Evolutionary conservation across 495 filamentous ascomycete species (phyloP).

Genomic region (Penicillium antarcticum): DNA sequence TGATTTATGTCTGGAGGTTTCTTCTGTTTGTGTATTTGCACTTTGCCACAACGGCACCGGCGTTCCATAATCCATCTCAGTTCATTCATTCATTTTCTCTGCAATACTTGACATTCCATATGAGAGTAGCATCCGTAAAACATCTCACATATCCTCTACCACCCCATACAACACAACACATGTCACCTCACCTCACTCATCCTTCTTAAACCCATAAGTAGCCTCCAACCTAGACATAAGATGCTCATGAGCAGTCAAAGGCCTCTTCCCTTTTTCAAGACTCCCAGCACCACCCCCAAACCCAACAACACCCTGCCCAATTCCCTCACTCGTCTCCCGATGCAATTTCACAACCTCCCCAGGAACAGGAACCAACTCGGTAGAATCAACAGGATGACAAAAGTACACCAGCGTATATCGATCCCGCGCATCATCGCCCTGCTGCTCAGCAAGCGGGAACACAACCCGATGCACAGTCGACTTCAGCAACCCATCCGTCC

Average conservation of each 20-base stretch:
- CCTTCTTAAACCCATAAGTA: slow-evolving; percentile 61
- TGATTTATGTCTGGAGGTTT: slow-evolving; percentile 16
- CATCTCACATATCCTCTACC: no score
- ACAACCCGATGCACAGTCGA: slow-evolving; percentile 88
- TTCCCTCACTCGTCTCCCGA: slow-evolving; percentile 29
- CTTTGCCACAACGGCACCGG: slow-evolving; percentile 7
- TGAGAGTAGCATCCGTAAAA: no score
- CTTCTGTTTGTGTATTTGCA: slow-evolving; percentile 1
- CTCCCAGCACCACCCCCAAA: slow-evolving; percentile 40
- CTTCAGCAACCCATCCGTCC: slow-evolving; percentile 82
- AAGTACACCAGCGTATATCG: slow-evolving; percentile 90
- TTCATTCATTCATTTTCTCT: background rate
- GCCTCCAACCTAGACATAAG: slow-evolving; percentile 69
- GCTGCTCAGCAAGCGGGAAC: slow-evolving; percentile 55
- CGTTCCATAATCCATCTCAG: slow-evolving; percentile 5
- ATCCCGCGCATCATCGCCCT: slow-evolving; percentile 52
- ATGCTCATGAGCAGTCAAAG: slow-evolving; percentile 82
- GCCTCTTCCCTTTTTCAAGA: slow-evolving; percentile 48
- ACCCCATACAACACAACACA: no score
- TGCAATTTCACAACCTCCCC: slow-evolving; percentile 53
- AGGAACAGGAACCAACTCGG: slow-evolving; percentile 71
- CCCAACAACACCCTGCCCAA: slow-evolving; percentile 28
- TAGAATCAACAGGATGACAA: slow-evolving; percentile 76
- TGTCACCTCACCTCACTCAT: slow-evolving; percentile 3
- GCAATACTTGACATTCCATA: slow-evolving; percentile 4